Evolutionary conservation across 805 yeast species (phyloP).

Genomic region (Candida succiphila): DNA sequence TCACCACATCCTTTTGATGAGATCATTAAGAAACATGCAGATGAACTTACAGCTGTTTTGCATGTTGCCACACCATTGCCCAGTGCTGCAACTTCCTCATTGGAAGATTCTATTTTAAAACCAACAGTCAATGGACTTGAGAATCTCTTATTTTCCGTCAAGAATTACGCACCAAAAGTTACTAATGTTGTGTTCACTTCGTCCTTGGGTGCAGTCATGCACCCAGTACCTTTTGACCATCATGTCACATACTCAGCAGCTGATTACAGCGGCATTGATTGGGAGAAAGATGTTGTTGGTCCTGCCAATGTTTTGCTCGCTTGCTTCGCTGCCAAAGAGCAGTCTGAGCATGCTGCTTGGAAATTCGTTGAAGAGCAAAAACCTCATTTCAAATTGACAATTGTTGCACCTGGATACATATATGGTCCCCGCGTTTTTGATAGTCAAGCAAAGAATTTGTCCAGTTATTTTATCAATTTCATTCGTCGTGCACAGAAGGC

Average conservation of each 20-base stretch:
- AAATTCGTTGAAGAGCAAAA: conserved; percentile 29
- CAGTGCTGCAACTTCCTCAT: conserved; percentile 26
- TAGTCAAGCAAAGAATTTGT: conserved; percentile 13
- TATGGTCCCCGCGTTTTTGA: conserved; percentile 37
- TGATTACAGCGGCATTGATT: conserved; percentile 29
- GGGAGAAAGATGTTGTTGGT: not conserved
- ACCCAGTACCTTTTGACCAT: conserved; percentile 8
- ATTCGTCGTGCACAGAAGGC: conserved; percentile 24
- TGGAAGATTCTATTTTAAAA: conserved; percentile 36
- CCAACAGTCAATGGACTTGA: conserved; percentile 53
- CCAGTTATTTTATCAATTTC: conserved; percentile 26
- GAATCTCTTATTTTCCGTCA: conserved; percentile 34
- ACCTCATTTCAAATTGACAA: conserved; percentile 22
- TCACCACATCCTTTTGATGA: conserved; percentile 36
- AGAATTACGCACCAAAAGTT: conserved; percentile 32
- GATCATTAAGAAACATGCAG: conserved; percentile 28
- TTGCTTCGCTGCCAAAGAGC: conserved; percentile 50
- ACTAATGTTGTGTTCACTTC: conserved; percentile 45
- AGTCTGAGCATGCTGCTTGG: conserved; percentile 58
- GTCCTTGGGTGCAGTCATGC: conserved; percentile 37
- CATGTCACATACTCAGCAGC: conserved; percentile 15
- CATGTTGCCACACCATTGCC: conserved; percentile 44
- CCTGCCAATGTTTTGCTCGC: too few relatives aligned
- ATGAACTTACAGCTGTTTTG: conserved; percentile 33
- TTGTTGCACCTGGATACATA: conserved; percentile 24